Base-by-base conservation (phyloP, 352 stramenopile genomes). In the Pythium apleroticum region DNA sequence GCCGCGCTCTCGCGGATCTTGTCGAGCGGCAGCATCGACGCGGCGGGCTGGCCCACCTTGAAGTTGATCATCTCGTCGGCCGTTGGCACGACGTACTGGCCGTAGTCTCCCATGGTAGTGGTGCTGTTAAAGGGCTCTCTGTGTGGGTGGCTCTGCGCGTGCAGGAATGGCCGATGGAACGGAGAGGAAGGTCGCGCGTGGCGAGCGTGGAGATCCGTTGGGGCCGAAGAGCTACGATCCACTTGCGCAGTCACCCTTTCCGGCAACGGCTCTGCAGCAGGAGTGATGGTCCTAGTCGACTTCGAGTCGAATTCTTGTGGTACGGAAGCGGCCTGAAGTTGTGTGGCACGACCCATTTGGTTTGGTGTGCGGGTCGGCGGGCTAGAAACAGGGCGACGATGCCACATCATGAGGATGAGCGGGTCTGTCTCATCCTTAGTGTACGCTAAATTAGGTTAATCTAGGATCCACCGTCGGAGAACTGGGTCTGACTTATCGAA, bases 61-160 rank as follows among this genome's bases (percentile, higher is more conserved):
- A 96, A 96, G 84, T 96, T 96, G 69, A 96, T 92, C 81, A 91
- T 90, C 66, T 85, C 75, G 20, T 86, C 80, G 41, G 81, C 80
- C 75, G 75, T 82, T 24, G 85, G 86, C 67, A 94, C 86, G 43
- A 91, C 73, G 72, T 94, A 94, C 60, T 94, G 86, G 37, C 83
- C 86, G 71, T 92, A 94, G 68, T 94, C 86, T 59, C 86, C 86
- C 86, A 94, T 94, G 4, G n/a, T 77, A 19, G 1, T 69, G 33
- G 25, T 39, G 37, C 46, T 56, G 37, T 11, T 17, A 30, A 14
- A 31, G 14, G 33, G 35, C 11, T n/a, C 4, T 60, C 25, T 50
- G 15, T 22, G n/a, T n/a, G n/a, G n/a, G n/a, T n/a, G n/a, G n/a
- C n/a, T n/a, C n/a, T n/a, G 24, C 37, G 9, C 41, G 43, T 12